Base-by-base conservation (phyloP, 2,329 filamentous ascomycete species). In the Alternaria viburni region DNA sequence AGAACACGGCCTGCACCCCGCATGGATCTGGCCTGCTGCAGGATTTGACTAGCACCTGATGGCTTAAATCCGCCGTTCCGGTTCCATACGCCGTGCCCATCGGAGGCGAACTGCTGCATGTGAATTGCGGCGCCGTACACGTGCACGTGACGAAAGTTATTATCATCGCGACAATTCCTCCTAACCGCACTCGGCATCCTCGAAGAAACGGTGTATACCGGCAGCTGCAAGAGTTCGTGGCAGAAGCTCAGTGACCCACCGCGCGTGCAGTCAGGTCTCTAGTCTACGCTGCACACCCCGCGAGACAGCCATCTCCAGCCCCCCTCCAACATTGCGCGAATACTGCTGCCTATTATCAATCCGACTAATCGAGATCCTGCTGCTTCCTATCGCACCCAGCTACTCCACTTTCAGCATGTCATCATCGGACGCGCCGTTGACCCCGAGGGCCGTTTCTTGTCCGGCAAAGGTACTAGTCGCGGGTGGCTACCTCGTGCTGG, bases 391-490 rank as follows among this genome's bases (percentile, higher is more conserved):
- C 59, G 57, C 69, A 61, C 55, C 57, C 52, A 68, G 59, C 68
- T 61, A 59, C 59, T 60, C 63, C 57, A 55, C 67, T 62, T 41
- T 30, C 57, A 66, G 11, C 45, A 57, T 66, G 59, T 66, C 62
- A 28, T 54, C 58, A 23, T 57, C 65, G 54, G 61, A 68, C 47
- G 63, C 64, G 45, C 61, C 66, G 52, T 59, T 69, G 61, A 65
- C 50, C 51, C 68, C 74, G 47, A 77, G 65, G 55, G 78, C 83
- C 67, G 88, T 97, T 69, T 98, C 96, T 67, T 95, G 96, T 21
- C 96, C 96, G 17, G 96, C 96, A 72, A 99, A 99, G 84, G 96
- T 99, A 64, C 88, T 99, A 68, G 87, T 98, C 57, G 93, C 95
- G 5, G 96, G 96, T 67, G 96, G 96, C 65, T 99, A 98, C 81